Percentiles rank a stretch among this genome's conserved stretches.
These are phyloP conservation scores for Dictyostelium gargantuum DNA, from an alignment of 208 protist genomes.

Conservation along the genomic window DNA sequence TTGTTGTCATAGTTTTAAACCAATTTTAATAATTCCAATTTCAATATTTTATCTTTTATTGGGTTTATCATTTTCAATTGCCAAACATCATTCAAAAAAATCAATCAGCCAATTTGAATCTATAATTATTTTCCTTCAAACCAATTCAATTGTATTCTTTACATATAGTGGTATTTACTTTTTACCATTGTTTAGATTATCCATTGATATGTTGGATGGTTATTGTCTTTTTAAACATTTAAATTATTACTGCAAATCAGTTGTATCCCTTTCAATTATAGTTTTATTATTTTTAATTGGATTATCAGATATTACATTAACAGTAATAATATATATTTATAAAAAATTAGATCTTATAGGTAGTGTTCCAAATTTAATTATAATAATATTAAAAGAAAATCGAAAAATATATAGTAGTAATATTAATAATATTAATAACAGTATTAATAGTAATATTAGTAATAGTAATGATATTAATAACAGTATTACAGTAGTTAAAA, in stretches of 20 bases:
- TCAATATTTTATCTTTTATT: neutral
- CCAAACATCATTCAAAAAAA: neutral
- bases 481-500: no score
- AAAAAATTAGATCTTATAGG: no score
- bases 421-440: no score
- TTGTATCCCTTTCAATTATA: neutral
- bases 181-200: neutral
- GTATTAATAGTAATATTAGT: no score
- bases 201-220: neutral
- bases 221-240: neutral
- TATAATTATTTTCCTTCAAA: neutral
- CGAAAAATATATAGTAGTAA: no score
- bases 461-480: no score
- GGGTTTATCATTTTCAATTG: neutral
- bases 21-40: neutral
- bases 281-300: neutral
- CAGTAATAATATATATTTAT: neutral
- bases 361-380: no score
- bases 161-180: neutral
- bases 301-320: neutral
- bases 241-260: neutral
- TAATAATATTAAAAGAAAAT: no score
- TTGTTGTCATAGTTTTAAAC: neutral
- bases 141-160: neutral
- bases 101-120: neutral